Base-by-base conservation (phyloP, 2,329 filamentous ascomycete genomes). In the Xylaria sp. region DNA sequence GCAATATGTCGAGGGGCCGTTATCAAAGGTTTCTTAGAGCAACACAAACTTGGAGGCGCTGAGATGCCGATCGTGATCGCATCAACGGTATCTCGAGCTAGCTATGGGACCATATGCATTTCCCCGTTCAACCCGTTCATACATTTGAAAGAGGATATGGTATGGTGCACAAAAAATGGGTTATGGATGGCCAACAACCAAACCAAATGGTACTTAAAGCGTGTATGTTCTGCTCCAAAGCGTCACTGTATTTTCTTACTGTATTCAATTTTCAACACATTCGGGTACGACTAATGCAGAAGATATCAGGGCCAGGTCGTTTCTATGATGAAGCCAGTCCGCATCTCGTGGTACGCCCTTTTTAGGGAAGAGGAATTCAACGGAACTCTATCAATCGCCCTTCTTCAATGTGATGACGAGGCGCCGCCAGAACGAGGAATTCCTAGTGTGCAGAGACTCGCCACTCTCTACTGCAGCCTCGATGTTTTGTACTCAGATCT, bases 1-100 rank as follows among this genome's bases (percentile, higher is more conserved):
- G 51, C 60, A 49, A 63, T 63, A n/a, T 63, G 60, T 25, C 42
- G 51, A 31, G 51, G 60, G 4, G 60, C 60, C 5, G 44, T 50
- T 29, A 22, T 63, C 9, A 51, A 63, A 25, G 60, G 60, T 6
- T 50, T 63, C 22, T 10, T 39, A 25, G 60, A 49, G 15, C 27
- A 55, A 13, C 2, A 45, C 27, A 25, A 45, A 1, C 2, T 6
- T 4, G 27, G 10, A 3, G 42, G 15, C 4, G 2, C 10, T 22
- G 9, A 5, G 22, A 2, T 31, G n/a, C 51, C 42, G 7, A 56
- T 50, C 17, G 50, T 27, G 7, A 57, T 57, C 20, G 29, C 31
- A 15, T 50, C 60, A 11, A 63, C 29, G 13, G 44, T 63, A 15
- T 50, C 60, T 49, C 27, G 63, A 4, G 38, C 50, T 6, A 61